Conservation (phyloP, 2,329 filamentous ascomycete species). For the Dendryphion nanum region DNA sequence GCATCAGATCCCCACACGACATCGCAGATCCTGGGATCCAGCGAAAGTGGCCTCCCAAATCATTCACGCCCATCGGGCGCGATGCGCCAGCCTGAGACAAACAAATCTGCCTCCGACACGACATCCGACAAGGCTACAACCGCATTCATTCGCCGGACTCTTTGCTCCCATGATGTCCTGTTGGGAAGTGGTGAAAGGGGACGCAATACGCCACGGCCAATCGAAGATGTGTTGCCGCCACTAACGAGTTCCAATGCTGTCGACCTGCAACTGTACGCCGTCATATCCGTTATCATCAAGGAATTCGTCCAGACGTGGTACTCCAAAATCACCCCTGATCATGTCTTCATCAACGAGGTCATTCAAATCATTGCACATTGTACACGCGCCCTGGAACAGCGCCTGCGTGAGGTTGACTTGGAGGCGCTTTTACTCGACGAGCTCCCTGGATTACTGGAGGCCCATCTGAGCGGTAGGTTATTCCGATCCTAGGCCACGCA, state of each 20-base stretch:
- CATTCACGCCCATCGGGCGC: slow-evolving; percentile 14
- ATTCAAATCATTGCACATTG: slow-evolving; percentile 90
- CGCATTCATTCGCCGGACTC: slow-evolving; percentile 75
- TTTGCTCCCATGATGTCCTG: slow-evolving; percentile 66
- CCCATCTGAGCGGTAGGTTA: slow-evolving; percentile 71
- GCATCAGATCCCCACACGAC: slow-evolving; percentile 19
- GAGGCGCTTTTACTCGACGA: slow-evolving; percentile 84
- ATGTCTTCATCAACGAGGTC: slow-evolving; percentile 82
- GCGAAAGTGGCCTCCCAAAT: slow-evolving; percentile 13
- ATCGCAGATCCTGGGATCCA: slow-evolving; percentile 9
- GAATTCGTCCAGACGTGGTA: slow-evolving; percentile 96
- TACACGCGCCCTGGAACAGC: slow-evolving; percentile 82
- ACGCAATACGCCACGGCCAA: slow-evolving; percentile 61
- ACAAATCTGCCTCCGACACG: slow-evolving; percentile 32
- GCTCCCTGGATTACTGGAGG: slow-evolving; percentile 75
- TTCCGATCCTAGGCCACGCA: slow-evolving; percentile 18
- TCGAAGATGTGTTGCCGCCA: slow-evolving; percentile 82
- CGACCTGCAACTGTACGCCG: slow-evolving; percentile 87
- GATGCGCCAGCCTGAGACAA: slow-evolving; percentile 16
- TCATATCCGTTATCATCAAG: slow-evolving; percentile 84
- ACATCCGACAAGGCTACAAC: slow-evolving; percentile 77
- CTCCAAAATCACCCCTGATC: slow-evolving; percentile 84
- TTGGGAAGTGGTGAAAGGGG: slow-evolving; percentile 51
- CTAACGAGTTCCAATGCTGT: slow-evolving; percentile 93
- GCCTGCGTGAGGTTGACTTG: slow-evolving; percentile 77